Conservation (phyloP, 2,329 filamentous ascomycete genomes). For the Verticillium zaregamsianum region DNA sequence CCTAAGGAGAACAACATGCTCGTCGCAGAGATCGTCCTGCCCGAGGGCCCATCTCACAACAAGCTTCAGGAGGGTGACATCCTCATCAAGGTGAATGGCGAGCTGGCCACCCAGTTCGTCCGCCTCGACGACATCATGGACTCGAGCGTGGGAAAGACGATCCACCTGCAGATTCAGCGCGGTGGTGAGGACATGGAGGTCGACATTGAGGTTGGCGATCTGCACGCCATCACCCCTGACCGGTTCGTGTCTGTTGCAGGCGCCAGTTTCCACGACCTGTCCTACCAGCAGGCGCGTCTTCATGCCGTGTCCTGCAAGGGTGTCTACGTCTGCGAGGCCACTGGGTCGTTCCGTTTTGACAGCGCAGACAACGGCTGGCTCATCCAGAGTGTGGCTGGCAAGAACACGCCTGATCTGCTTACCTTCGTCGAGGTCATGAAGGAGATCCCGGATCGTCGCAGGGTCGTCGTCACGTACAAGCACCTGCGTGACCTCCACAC, state of each 20-base stretch:
- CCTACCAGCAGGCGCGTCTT: slow-evolving; percentile 94
- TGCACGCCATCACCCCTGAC: slow-evolving; percentile 93
- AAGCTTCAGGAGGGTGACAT: slow-evolving; percentile 95
- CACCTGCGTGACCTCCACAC: slow-evolving; percentile 94
- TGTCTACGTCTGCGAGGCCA: slow-evolving; percentile 91
- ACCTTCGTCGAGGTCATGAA: slow-evolving; percentile 91
- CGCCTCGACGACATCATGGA: slow-evolving; percentile 89
- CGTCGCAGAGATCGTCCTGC: slow-evolving; percentile 90
- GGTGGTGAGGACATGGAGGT: slow-evolving; percentile 85
- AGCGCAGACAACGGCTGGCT: slow-evolving; percentile 90
- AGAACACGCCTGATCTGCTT: slow-evolving; percentile 81
- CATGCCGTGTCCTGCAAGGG: slow-evolving; percentile 91
- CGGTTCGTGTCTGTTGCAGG: slow-evolving; percentile 93
- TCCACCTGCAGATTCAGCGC: slow-evolving; percentile 79
- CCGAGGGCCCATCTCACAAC: slow-evolving; percentile 78
- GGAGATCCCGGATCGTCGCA: slow-evolving; percentile 72
- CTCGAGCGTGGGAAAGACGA: slow-evolving; percentile 73
- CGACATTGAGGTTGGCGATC: slow-evolving; percentile 78
- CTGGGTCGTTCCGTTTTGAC: slow-evolving; percentile 92
- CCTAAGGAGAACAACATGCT: slow-evolving; percentile 96
- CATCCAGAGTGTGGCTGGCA: slow-evolving; percentile 87
- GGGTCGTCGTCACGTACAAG: slow-evolving; percentile 93
- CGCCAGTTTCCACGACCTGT: slow-evolving; percentile 91
- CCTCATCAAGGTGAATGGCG: slow-evolving; percentile 85
- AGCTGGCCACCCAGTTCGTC: slow-evolving; percentile 90